Percentiles rank a stretch among this genome's conserved stretches.
phyloP scores from a whole-genome alignment of 208 protist genomes.

The Acanthamoeba healyi region DNA sequence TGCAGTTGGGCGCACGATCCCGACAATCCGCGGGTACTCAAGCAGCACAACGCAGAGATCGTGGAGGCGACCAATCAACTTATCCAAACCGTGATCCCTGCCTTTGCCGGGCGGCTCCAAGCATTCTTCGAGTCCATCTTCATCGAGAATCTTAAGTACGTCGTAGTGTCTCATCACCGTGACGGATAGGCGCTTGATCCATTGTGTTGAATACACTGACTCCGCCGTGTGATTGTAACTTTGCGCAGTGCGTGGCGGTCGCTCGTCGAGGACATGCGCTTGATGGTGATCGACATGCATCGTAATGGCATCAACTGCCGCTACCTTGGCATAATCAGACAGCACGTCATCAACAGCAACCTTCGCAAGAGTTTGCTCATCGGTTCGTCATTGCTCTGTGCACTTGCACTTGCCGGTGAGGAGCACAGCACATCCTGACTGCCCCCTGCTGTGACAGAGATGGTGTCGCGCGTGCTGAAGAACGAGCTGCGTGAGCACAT shows the following conservation, averaged over 20 bases:
- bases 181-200: no score
- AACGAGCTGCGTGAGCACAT: slow-evolving; percentile 56
- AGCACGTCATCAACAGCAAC: slow-evolving; percentile 32
- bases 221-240: no score
- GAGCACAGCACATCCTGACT: no score
- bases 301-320: slow-evolving; percentile 14
- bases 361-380: slow-evolving; percentile 22
- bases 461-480: slow-evolving; percentile 53
- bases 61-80: slow-evolving; percentile 10
- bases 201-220: no score
- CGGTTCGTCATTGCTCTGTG: not conserved
- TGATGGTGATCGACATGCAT: slow-evolving; percentile 52
- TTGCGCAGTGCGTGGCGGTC: slow-evolving; percentile 24
- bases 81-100: not conserved
- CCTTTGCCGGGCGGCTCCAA: slow-evolving; percentile 3
- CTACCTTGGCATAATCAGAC: slow-evolving; percentile 19
- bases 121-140: slow-evolving; percentile 67
- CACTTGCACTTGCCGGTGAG: no score
- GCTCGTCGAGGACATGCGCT: slow-evolving; percentile 46
- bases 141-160: slow-evolving; percentile 55
- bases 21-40: not conserved
- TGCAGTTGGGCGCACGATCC: slow-evolving; percentile 61
- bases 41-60: slow-evolving; percentile 67
- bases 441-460: no score
- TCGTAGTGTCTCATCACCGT: not conserved